Evolutionary conservation across 768 basidiomycete genomes (phyloP).

Genomic region (Leccinum aurantiacum): DNA sequence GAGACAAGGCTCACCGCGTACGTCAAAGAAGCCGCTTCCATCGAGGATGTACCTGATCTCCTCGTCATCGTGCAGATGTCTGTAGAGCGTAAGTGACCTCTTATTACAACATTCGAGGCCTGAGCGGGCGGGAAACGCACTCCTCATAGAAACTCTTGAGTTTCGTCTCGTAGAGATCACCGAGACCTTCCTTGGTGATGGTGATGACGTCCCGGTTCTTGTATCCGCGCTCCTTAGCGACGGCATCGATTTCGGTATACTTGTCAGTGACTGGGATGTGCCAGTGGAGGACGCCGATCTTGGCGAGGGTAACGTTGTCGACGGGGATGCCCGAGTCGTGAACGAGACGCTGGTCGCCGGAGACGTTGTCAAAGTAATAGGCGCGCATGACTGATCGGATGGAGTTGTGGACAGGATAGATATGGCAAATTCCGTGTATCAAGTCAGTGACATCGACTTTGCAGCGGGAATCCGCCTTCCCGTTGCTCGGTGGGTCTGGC

Average conservation of each 20-base stretch:
- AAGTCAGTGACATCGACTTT: too few relatives aligned
- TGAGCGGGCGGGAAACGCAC: conserved; percentile 40
- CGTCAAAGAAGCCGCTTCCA: conserved; percentile 90
- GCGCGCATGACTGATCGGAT: conserved; percentile 54
- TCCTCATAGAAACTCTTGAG: conserved; percentile 83
- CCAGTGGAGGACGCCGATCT: conserved; percentile 68
- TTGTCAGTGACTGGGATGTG: conserved; percentile 46
- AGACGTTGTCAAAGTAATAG: conserved; percentile 72
- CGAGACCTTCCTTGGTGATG: conserved; percentile 74
- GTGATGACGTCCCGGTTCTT: conserved; percentile 83
- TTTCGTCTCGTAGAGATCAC: conserved; percentile 79
- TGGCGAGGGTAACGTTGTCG: conserved; percentile 44
- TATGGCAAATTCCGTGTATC: neutral
- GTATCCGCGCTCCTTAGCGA: conserved; percentile 74
- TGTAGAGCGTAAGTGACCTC: conserved; percentile 27
- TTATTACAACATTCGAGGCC: neutral
- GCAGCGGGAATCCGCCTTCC: too few relatives aligned
- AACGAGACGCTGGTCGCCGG: conserved; percentile 77
- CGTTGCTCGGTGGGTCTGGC: too few relatives aligned
- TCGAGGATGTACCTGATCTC: conserved; percentile 84
- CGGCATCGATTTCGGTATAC: conserved; percentile 41
- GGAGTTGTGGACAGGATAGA: too few relatives aligned
- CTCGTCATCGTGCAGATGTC: conserved; percentile 95
- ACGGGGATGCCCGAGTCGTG: conserved; percentile 74
- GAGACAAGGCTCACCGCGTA: conserved; percentile 58